Evolutionary conservation across 1,284 basidiomycete species (phyloP), one percentile per base, ranked within the genome.

Genomic region (Heimioporus retisporus): DNA sequence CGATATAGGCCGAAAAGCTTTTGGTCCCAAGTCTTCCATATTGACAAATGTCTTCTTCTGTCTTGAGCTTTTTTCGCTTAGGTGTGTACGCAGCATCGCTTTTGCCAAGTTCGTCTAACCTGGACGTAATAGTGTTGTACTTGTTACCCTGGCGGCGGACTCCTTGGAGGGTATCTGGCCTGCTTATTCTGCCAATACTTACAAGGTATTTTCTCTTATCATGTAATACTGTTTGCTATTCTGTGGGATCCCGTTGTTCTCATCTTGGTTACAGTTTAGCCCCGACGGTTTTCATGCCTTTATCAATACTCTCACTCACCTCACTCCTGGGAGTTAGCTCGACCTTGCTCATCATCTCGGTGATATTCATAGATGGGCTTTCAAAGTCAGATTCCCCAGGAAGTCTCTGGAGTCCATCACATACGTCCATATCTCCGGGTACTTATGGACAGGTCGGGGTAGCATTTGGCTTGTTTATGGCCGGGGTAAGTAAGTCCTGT

Each of bases 401-500:
- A 14, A 96, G 93, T 68, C 79, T 99, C 4, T 92, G 91, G 85
- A 82, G 85, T 58, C 93, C 94, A 4, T 91, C 90, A 46, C 81
- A 85, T 19, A 98, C 96, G 0, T 88, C 84, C n/a, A 70, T 91
- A 16, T 84, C 84, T 1, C 84, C 94, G 40, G 84, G 88, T 62
- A 85, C 76, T 72, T 80, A 79, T 66, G 87, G 77, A 78, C 89
- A 91, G 68, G 79, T 98, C 16, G 92, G 93, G 3, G 74, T 94
- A 44, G 88, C 93, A 15, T 93, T 96, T 76, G 97, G 97, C 4
- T 83, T 99, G 64, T 92, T 98, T 77, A 96, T 99, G 92, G 95
- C 95, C n/a, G 96, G 97, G 25, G 93, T 95, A 76, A 76, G 90
- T 79, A 15, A 46, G 10, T 19, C 51, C 46, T 68, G 50, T 71